Evolutionary conservation across 228 moss, liverwort and hornwort species (phyloP).

Genomic region (Sphagnum fallax): DNA sequence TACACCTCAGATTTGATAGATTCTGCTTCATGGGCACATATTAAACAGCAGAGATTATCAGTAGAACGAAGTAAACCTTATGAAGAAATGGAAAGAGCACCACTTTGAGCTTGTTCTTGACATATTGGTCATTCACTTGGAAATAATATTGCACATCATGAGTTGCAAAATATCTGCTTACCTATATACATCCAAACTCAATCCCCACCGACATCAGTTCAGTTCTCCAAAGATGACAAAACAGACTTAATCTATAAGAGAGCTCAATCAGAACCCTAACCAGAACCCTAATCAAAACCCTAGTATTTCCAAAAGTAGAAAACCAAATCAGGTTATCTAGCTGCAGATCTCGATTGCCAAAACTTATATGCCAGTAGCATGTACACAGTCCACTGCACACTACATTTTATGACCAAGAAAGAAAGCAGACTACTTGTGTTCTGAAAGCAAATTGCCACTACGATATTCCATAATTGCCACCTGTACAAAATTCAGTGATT

Average conservation of each 20-base stretch:
- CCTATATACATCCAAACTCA: constrained; percentile 17
- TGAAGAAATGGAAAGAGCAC: constrained; percentile 52
- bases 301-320: too few species aligned
- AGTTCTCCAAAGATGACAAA: too few species aligned
- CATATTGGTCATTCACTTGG: constrained; percentile 54
- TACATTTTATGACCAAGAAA: too few species aligned
- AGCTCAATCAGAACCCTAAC: too few species aligned
- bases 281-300: too few species aligned
- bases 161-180: constrained; percentile 49
- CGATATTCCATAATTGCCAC: not conserved
- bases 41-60: not conserved
- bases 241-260: too few species aligned
- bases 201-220: not conserved
- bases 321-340: too few species aligned
- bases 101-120: constrained; percentile 57
- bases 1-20: not conserved
- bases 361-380: too few species aligned
- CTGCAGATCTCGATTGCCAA: too few species aligned
- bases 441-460: not conserved
- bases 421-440: not conserved
- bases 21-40: not conserved
- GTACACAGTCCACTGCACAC: too few species aligned
- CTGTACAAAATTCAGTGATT: too few species aligned
- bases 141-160: constrained; percentile 48
- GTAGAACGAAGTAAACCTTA: constrained; percentile 18